Evolutionary conservation across 768 basidiomycete species (phyloP).

Genomic region (Suillus ampliporus): DNA sequence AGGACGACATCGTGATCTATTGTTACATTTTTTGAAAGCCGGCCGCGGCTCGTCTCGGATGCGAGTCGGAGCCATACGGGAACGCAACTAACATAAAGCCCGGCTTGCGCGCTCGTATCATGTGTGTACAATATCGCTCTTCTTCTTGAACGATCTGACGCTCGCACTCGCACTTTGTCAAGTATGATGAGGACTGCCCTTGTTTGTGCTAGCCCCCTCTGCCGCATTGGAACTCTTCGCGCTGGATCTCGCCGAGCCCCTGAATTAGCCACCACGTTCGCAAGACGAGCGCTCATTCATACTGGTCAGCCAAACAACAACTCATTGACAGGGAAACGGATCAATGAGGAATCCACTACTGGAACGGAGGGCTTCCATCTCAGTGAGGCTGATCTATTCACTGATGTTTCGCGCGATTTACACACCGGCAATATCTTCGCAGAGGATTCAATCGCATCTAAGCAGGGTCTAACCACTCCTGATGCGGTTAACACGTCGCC

Average conservation of each 20-base stretch:
- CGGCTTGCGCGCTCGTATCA: not conserved
- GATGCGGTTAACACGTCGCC: constrained; percentile 61
- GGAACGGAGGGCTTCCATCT: constrained; percentile 44
- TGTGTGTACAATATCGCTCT: not conserved
- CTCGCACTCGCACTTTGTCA: constrained; percentile 11
- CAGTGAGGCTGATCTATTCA: constrained; percentile 26
- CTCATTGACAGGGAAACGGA: constrained; percentile 29
- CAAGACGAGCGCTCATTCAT: constrained; percentile 28
- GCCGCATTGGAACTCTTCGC: constrained; percentile 18
- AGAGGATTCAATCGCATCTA: constrained; percentile 33
- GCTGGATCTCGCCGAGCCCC: constrained; percentile 12
- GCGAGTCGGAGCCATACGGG: constrained; percentile 32
- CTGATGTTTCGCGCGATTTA: not conserved
- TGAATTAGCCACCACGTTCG: constrained; percentile 10
- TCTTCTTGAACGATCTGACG: not conserved
- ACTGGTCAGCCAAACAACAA: constrained; percentile 26
- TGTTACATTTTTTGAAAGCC: too few relatives aligned
- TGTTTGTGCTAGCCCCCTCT: constrained; percentile 13
- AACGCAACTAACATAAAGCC: constrained; percentile 25
- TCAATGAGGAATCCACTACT: constrained; percentile 25
- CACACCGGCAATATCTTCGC: constrained; percentile 9
- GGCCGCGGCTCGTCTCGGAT: constrained; percentile 20
- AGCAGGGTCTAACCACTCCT: constrained; percentile 24
- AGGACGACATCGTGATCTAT: not conserved
- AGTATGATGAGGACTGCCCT: constrained; percentile 11